These are phyloP conservation scores for Hypoxylon sp. DNA, from an alignment of 2,329 filamentous ascomycete genomes.

Conservation along the genomic window DNA sequence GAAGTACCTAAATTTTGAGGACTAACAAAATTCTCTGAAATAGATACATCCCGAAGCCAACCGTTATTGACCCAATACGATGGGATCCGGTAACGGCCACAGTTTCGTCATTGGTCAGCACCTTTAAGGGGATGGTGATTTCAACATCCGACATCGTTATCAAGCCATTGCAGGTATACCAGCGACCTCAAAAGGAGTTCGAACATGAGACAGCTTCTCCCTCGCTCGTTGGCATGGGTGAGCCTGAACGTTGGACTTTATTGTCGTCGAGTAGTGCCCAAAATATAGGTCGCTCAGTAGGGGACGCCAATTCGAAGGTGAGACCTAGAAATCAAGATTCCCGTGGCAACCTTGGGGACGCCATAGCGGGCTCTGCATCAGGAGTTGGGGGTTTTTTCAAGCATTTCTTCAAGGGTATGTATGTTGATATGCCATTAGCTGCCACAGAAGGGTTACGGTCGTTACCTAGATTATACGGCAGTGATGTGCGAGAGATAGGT, in stretches of 20 bases:
- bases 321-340: background rate
- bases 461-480: conserved; percentile 67
- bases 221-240: too few species aligned
- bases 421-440: conserved; percentile 65
- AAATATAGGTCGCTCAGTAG: background rate
- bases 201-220: too few species aligned
- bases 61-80: too few species aligned
- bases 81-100: too few species aligned
- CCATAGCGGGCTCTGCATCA: conserved; percentile 25
- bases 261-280: background rate
- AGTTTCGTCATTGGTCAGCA: too few species aligned
- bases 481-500: conserved; percentile 57
- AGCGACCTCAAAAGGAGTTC: too few species aligned
- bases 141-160: too few species aligned
- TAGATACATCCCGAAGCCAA: too few species aligned
- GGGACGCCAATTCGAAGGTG: background rate
- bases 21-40: too few species aligned
- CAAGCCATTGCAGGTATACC: too few species aligned
- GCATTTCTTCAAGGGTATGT: conserved; percentile 51
- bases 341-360: conserved; percentile 4
- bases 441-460: conserved; percentile 68
- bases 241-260: background rate
- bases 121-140: too few species aligned
- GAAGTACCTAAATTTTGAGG: too few species aligned
- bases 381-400: conserved; percentile 28